These are phyloP conservation scores for Kwoniella heveanensis DNA, from an alignment of 768 basidiomycete species.

Conservation along the genomic window DNA sequence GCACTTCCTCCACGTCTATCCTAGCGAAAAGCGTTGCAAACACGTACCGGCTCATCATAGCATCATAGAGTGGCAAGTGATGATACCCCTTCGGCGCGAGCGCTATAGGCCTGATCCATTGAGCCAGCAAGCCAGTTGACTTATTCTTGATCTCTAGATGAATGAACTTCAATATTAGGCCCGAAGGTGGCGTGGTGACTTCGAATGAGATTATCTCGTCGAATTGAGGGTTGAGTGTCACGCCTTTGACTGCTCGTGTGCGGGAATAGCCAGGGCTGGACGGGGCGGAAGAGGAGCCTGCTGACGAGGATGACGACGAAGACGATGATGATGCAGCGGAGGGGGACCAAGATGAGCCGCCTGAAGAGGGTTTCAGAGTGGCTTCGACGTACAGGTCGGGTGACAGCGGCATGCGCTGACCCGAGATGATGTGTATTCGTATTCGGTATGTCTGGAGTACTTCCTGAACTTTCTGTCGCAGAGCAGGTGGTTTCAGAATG, in stretches of 20 bases:
- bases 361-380: slow-evolving; percentile 58
- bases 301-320: slow-evolving; percentile 10
- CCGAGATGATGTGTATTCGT: slow-evolving; percentile 68
- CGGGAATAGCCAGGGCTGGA: slow-evolving; percentile 40
- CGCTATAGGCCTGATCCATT: slow-evolving; percentile 68
- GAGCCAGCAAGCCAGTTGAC: slow-evolving; percentile 63
- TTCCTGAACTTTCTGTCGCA: slow-evolving; percentile 68
- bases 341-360: slow-evolving; percentile 4
- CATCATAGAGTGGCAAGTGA: slow-evolving; percentile 85
- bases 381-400: slow-evolving; percentile 76
- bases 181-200: slow-evolving; percentile 61
- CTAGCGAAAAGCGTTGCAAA: slow-evolving; percentile 91
- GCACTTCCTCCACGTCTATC: slow-evolving; percentile 59
- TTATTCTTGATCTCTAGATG: slow-evolving; percentile 70
- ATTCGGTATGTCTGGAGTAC: slow-evolving; percentile 61
- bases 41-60: slow-evolving; percentile 80
- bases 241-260: slow-evolving; percentile 73
- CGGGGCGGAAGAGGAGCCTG: slow-evolving; percentile 12
- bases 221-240: slow-evolving; percentile 93
- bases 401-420: slow-evolving; percentile 80
- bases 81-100: slow-evolving; percentile 65
- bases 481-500: slow-evolving; percentile 80
- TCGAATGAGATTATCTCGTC: slow-evolving; percentile 68
- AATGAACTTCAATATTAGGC: slow-evolving; percentile 83
- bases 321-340: slow-evolving; percentile 9